phyloP scores from a whole-genome alignment of 2,329 filamentous ascomycete species.

The Fusarium guadeloupense region DNA sequence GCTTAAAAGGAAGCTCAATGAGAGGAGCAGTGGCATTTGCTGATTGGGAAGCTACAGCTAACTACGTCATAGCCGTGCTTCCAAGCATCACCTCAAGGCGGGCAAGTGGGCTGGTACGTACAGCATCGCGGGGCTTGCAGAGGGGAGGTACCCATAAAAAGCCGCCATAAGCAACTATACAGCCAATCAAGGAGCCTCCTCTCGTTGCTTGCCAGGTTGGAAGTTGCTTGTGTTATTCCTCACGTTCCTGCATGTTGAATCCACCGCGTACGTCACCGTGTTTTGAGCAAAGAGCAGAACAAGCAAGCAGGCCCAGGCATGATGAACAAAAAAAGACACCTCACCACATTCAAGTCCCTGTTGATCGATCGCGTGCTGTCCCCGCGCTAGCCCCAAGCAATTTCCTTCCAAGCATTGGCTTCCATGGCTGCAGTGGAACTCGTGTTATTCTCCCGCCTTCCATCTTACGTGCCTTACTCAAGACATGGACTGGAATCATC shows the following conservation, averaged over 20 bases:
- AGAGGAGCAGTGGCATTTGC: slow-evolving; percentile 35
- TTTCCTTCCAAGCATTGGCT: slow-evolving; percentile 17
- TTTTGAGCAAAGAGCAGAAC: slow-evolving; percentile 1
- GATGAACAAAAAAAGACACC: slow-evolving; percentile 4
- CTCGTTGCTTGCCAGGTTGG: slow-evolving; percentile 19
- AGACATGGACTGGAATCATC: background rate
- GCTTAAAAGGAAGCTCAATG: slow-evolving; percentile 40
- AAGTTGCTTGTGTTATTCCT: slow-evolving; percentile 25
- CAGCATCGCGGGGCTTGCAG: slow-evolving; percentile 23
- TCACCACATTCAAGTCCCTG: slow-evolving; percentile 9
- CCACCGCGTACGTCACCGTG: slow-evolving; percentile 41
- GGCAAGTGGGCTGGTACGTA: slow-evolving; percentile 24
- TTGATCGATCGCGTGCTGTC: slow-evolving; percentile 37
- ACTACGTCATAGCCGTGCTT: slow-evolving; percentile 37
- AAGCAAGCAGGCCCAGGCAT: too few species aligned
- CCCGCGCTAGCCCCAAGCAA: slow-evolving; percentile 2
- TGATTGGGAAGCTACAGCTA: slow-evolving; percentile 37
- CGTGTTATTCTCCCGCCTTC: slow-evolving; percentile 25
- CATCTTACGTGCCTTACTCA: background rate
- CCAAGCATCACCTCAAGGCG: slow-evolving; percentile 29
- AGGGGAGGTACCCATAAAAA: slow-evolving; percentile 6
- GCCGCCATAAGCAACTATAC: background rate
- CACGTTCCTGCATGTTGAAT: slow-evolving; percentile 41
- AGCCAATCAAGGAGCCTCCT: slow-evolving; percentile 16
- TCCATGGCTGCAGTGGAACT: slow-evolving; percentile 18